Evolutionary conservation across 164 flowering plant species (phyloP), one percentile per base, ranked within the genome.

Genomic region (Tinospora cordifolia): DNA sequence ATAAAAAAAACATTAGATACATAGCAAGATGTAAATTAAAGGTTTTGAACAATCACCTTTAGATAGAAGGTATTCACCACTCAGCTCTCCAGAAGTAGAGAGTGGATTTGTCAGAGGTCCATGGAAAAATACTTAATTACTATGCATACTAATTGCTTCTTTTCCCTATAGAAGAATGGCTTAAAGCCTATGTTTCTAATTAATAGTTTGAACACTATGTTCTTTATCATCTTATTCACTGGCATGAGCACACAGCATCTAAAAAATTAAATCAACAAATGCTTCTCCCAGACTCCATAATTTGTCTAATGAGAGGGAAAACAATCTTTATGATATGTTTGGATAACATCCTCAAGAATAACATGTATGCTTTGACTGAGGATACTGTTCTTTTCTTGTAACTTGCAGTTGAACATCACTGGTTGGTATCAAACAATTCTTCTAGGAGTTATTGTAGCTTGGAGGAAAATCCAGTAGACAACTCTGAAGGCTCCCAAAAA

Each of bases 341-440:
- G n/a, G 60, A 63, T 40, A 27, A 34, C 24, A 27, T 64, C 36
- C 36, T 64, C 49, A 21, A 22, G 34, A 21, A 22, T 24, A 9
- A 12, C 30, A 60, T 25, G 68, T 26, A 49, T 8, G 46, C 5
- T 7, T 22, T 0, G 68, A 51, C 49, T 49, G 38, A 65, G 36
- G 57, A 25, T 46, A 36, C 11, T 47, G 13, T 30, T 19, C 34
- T 44, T 63, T 70, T n/a, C 12, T 46, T 26, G 19, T 63, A 3
- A 68, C 71, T 25, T 79, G 76, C 86, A 88, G 94, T 13, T 54
- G 79, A 74, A 15, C 71, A 68, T 59, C 40, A 75, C 76, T 84
- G 74, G 62, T 73, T 69, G 69, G 65, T 76, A 59, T 74, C 67
- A 39, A 72, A 70, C 67, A 70, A 72, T 76, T 79, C 84, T 41